Percentiles rank a stretch among this genome's conserved stretches.
phyloP scores from a whole-genome alignment of 768 basidiomycete species.

The Hortiboletus flavorubellus region DNA sequence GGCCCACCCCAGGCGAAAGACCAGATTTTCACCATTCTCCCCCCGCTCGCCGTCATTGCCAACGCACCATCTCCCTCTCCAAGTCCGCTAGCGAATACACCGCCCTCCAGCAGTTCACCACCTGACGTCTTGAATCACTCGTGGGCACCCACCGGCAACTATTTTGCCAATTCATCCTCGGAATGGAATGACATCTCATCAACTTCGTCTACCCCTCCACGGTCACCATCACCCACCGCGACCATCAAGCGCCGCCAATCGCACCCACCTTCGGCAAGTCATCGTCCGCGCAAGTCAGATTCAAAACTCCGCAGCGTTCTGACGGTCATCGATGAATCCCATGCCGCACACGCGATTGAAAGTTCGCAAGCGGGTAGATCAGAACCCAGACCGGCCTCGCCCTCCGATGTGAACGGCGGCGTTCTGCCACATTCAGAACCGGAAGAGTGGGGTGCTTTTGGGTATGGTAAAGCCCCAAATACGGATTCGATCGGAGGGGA shows the following conservation, averaged over 20 bases:
- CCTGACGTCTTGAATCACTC: slow-evolving; percentile 35
- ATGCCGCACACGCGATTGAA: slow-evolving; percentile 34
- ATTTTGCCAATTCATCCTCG: slow-evolving; percentile 49
- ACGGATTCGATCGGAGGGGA: slow-evolving; percentile 33
- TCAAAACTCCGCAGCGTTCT: slow-evolving; percentile 71
- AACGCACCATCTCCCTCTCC: slow-evolving; percentile 57
- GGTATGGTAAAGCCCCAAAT: slow-evolving; percentile 40
- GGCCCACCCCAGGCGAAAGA: slow-evolving; percentile 85
- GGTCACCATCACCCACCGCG: slow-evolving; percentile 50
- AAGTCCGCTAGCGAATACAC: slow-evolving; percentile 52
- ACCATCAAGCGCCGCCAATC: slow-evolving; percentile 48
- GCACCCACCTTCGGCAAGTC: slow-evolving; percentile 39
- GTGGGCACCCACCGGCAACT: slow-evolving; percentile 50
- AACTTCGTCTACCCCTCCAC: slow-evolving; percentile 41
- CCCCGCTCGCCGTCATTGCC: slow-evolving; percentile 77
- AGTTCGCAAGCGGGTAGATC: slow-evolving; percentile 12
- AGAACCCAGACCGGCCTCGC: slow-evolving; percentile 23
- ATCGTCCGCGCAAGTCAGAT: slow-evolving; percentile 52
- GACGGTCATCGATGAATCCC: slow-evolving; percentile 66
- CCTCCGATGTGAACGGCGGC: slow-evolving; percentile 30
- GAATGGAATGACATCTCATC: slow-evolving; percentile 53
- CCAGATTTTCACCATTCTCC: slow-evolving; percentile 90
- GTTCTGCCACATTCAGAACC: slow-evolving; percentile 21
- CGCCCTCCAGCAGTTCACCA: slow-evolving; percentile 35
- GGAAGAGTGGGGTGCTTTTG: slow-evolving; percentile 39